phyloP scores from a whole-genome alignment of 345 rosid species.

The Populus davidiana region DNA sequence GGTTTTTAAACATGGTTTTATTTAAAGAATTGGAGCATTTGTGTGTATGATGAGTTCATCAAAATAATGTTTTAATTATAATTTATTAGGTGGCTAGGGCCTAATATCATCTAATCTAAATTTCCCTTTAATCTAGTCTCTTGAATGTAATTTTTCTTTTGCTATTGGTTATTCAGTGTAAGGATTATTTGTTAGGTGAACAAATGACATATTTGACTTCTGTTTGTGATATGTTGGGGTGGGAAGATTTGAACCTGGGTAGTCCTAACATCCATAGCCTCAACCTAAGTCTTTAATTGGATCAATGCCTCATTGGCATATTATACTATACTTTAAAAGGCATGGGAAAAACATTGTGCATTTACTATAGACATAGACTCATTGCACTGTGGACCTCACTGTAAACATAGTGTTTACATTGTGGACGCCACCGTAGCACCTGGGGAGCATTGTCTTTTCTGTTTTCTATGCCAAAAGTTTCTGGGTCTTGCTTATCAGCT shows the following conservation, averaged over 20 bases:
- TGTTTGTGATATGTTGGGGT: not conserved
- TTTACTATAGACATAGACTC: no score
- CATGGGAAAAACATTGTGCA: no score
- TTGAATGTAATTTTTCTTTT: not conserved
- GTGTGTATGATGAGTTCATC: not conserved
- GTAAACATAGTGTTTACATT: no score
- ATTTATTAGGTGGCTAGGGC: not conserved
- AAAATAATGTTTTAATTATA: not conserved
- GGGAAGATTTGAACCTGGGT: not conserved
- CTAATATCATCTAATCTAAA: not conserved
- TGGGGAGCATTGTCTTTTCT: no score
- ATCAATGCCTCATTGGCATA: not conserved
- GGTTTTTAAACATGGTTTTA: not conserved
- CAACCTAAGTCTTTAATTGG: not conserved
- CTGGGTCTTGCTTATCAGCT: no score
- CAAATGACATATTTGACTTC: not conserved
- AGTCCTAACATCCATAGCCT: not conserved
- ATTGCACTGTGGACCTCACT: no score
- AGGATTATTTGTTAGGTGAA: not conserved
- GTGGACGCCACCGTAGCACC: no score
- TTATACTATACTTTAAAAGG: no score
- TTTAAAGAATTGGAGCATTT: not conserved
- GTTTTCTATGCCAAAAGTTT: no score
- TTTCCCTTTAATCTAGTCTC: not conserved
- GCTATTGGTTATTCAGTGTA: not conserved